Evolutionary conservation across 2,329 filamentous ascomycete genomes (phyloP).

Genomic region (Raffaelea albimanens): DNA sequence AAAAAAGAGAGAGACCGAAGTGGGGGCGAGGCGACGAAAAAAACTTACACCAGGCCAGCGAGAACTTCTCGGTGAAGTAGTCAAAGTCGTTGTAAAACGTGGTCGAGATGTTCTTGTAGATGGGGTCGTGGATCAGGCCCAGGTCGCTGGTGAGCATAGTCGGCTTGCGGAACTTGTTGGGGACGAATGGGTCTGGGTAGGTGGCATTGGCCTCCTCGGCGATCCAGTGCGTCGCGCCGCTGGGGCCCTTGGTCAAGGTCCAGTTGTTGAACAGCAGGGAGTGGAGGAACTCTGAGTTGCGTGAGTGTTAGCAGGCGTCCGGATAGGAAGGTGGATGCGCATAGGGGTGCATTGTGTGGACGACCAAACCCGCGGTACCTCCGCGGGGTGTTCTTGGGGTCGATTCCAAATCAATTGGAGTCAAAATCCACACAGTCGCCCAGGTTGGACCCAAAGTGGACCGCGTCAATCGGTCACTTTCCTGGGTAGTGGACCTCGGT

Average conservation of each 20-base stretch:
- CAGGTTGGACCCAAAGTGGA: too few relatives aligned
- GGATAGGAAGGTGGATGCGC: too few relatives aligned
- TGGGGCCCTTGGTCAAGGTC: constrained; percentile 65
- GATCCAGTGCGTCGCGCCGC: constrained; percentile 66
- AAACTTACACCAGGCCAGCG: constrained; percentile 56
- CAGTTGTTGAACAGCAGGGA: constrained; percentile 72
- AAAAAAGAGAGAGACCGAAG: too few relatives aligned
- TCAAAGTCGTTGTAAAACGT: constrained; percentile 60
- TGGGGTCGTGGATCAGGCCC: constrained; percentile 59
- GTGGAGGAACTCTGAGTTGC: constrained; percentile 46
- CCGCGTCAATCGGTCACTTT: too few relatives aligned
- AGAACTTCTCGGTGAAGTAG: constrained; percentile 59
- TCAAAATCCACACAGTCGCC: too few relatives aligned
- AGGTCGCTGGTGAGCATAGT: constrained; percentile 70
- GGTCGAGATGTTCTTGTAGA: constrained; percentile 66
- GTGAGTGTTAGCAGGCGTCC: too few relatives aligned
- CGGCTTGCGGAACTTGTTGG: constrained; percentile 60
- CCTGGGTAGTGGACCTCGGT: too few relatives aligned
- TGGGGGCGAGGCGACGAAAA: too few relatives aligned
- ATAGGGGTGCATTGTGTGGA: too few relatives aligned
- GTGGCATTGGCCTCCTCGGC: constrained; percentile 57
- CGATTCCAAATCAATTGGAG: not conserved
- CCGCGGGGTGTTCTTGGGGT: not conserved
- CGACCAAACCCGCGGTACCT: too few relatives aligned
- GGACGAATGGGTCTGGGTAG: constrained; percentile 64